Base-by-base conservation (phyloP, 2,329 filamentous ascomycete genomes). In the Ophiostoma angusticollis region DNA sequence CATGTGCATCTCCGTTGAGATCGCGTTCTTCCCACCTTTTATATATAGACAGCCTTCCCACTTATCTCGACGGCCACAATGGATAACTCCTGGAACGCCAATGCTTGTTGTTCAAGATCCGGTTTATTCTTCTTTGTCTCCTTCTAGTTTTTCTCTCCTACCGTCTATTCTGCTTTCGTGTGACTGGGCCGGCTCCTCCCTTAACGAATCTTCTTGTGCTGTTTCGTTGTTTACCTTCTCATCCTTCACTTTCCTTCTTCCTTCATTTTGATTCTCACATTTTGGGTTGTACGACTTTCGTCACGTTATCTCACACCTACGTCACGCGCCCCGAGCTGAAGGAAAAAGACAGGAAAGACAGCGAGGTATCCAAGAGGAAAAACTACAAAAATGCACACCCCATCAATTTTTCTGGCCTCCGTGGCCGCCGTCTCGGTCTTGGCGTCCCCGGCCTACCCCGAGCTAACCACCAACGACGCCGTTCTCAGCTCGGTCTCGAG, bases 351-450 rank as follows among this genome's bases (percentile, higher is more conserved):
- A n/a, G n/a, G n/a, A n/a, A n/a, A n/a, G n/a, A n/a, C n/a, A n/a
- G n/a, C n/a, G n/a, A n/a, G n/a, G n/a, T n/a, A n/a, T n/a, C n/a
- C n/a, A n/a, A n/a, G n/a, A n/a, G n/a, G n/a, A n/a, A n/a, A n/a
- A n/a, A n/a, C n/a, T n/a, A n/a, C n/a, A 25, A 36, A 29, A 25
- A 78, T 78, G 73, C 65, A 62, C 50, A 57, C 60, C 49, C 67
- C 66, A 45, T 67, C 65, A 13, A 9, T 49, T 45, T 49, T 70
- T 48, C 46, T 72, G 35, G 48, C 62, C 25, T 63, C 68, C 36
- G 59, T 64, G 44, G 57, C 71, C 47, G 58, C 60, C 56, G 62
- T 62, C 42, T 52, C 65, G 38, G 59, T 60, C 49, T 51, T 58
- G 30, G 63, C 63, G 38, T 67, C 67, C 23, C 64, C 63, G 8